Evolutionary conservation across 2,329 filamentous ascomycete genomes (phyloP).

Genomic region (Beauveria pseudobassiana): DNA sequence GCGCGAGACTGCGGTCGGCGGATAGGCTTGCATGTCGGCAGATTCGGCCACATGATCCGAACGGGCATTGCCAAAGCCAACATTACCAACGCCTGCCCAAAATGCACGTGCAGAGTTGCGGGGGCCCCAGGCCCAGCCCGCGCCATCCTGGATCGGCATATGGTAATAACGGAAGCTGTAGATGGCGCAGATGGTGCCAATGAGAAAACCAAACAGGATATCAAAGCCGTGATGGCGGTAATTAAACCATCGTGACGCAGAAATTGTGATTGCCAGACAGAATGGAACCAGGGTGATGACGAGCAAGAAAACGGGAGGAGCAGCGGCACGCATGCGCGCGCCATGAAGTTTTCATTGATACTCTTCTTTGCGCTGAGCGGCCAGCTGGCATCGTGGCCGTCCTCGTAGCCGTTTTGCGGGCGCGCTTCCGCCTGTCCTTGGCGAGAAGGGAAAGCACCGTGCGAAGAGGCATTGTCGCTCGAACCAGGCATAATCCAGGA

Average conservation of each 20-base stretch:
- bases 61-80: conserved; percentile 44
- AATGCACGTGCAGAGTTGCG: conserved; percentile 67
- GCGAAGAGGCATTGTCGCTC: conserved; percentile 35
- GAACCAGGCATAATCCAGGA: conserved; percentile 51
- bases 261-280: conserved; percentile 69
- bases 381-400: conserved; percentile 20
- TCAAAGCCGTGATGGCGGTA: conserved; percentile 92
- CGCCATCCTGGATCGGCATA: conserved; percentile 63
- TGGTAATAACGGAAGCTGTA: conserved; percentile 83
- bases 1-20: conserved; percentile 3
- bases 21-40: conserved; percentile 15
- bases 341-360: conserved; percentile 27
- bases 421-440: conserved; percentile 29
- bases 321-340: conserved; percentile 63
- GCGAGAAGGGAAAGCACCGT: conserved; percentile 71
- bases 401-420: conserved; percentile 28
- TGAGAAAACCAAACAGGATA: conserved; percentile 73
- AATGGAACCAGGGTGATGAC: conserved; percentile 63
- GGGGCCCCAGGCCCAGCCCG: conserved; percentile 85
- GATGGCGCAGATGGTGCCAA: conserved; percentile 64
- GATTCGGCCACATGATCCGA: conserved; percentile 20
- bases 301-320: conserved; percentile 74
- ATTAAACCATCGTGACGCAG: conserved; percentile 80
- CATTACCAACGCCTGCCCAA: conserved; percentile 63
- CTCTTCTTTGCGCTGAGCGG: conserved; percentile 20